A percentile compares a stretch with the other conserved stretches of the same genome.
Conservation (phyloP, 1,139 yeast genomes). For the Kluyveromyces marxianus region DNA sequence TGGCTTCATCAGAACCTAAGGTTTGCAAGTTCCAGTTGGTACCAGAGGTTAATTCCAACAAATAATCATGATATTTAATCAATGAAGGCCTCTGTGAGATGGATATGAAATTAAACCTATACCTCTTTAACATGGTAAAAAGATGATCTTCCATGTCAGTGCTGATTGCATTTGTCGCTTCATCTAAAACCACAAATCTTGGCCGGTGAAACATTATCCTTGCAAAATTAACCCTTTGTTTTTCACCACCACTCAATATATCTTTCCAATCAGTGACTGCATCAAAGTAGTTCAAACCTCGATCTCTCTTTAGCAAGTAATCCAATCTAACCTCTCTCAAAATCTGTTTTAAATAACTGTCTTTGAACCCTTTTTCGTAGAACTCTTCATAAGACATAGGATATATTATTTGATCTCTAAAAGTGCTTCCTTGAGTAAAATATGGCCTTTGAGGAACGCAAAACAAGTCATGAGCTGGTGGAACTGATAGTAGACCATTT, state of each 20-base stretch:
- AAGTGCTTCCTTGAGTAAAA: constrained; percentile 64
- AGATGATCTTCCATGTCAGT: constrained; percentile 87
- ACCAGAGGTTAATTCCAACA: constrained; percentile 50
- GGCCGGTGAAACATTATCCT: constrained; percentile 78
- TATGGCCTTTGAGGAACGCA: constrained; percentile 81
- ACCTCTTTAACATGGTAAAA: constrained; percentile 65
- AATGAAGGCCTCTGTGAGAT: constrained; percentile 81
- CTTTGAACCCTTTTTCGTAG: constrained; percentile 65
- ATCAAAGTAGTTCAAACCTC: constrained; percentile 34
- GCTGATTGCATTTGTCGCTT: constrained; percentile 88
- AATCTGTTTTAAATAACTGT: constrained; percentile 60
- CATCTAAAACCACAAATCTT: constrained; percentile 78
- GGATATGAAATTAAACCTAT: constrained; percentile 72
- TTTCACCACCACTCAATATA: constrained; percentile 90
- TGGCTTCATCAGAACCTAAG: constrained; percentile 53
- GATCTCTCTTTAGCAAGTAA: constrained; percentile 50
- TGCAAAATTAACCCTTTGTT: constrained; percentile 87
- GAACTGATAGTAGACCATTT: constrained; percentile 72
- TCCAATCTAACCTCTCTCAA: constrained; percentile 73
- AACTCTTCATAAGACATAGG: constrained; percentile 76
- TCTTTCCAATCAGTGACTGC: constrained; percentile 75
- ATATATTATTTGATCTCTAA: constrained; percentile 81
- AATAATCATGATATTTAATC: constrained; percentile 73
- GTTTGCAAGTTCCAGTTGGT: constrained; percentile 44
- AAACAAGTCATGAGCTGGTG: constrained; percentile 61